phyloP scores from a whole-genome alignment of 2,329 filamentous ascomycete species.

The Dothiorella sarmentorum region DNA sequence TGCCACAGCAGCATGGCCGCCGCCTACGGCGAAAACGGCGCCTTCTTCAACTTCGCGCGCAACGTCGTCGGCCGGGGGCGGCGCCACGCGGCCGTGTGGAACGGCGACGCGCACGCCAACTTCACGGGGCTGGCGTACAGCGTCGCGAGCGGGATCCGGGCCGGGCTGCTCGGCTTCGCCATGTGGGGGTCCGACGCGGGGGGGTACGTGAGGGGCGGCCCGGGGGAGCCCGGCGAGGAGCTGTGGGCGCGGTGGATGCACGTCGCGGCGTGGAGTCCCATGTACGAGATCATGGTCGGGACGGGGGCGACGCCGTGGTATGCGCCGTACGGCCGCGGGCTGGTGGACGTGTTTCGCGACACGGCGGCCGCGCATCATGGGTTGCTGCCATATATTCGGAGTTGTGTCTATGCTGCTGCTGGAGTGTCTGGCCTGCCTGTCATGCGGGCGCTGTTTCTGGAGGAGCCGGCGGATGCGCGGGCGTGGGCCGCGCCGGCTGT shows the following conservation, averaged over 20 bases:
- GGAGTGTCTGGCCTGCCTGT: constrained; percentile 31
- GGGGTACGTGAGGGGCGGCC: constrained; percentile 29
- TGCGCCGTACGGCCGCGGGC: constrained; percentile 28
- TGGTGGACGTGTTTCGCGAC: constrained; percentile 31
- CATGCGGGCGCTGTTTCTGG: constrained; percentile 36
- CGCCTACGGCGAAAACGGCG: constrained; percentile 28
- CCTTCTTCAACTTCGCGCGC: constrained; percentile 37
- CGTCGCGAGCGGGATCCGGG: constrained; percentile 32
- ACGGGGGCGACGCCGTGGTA: constrained; percentile 38
- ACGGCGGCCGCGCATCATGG: constrained; percentile 32
- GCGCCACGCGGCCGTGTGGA: constrained; percentile 33
- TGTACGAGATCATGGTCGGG: constrained; percentile 37
- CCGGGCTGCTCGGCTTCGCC: constrained; percentile 33
- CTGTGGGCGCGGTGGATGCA: constrained; percentile 41
- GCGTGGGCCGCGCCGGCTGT: constrained; percentile 22
- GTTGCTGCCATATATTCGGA: constrained; percentile 35
- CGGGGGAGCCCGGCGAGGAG: constrained; percentile 28
- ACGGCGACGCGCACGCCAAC: constrained; percentile 34
- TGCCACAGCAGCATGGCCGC: constrained; percentile 33
- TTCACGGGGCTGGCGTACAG: constrained; percentile 34
- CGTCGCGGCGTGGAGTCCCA: constrained; percentile 37
- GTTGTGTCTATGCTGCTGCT: constrained; percentile 28
- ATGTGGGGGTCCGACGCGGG: constrained; percentile 37
- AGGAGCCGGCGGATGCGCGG: constrained; percentile 28
- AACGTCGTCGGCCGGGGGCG: constrained; percentile 33